Evolutionary conservation across 2,329 filamentous ascomycete species (phyloP), one percentile per base, ranked within the genome.

Genomic region (Ophiostoma piceae): DNA sequence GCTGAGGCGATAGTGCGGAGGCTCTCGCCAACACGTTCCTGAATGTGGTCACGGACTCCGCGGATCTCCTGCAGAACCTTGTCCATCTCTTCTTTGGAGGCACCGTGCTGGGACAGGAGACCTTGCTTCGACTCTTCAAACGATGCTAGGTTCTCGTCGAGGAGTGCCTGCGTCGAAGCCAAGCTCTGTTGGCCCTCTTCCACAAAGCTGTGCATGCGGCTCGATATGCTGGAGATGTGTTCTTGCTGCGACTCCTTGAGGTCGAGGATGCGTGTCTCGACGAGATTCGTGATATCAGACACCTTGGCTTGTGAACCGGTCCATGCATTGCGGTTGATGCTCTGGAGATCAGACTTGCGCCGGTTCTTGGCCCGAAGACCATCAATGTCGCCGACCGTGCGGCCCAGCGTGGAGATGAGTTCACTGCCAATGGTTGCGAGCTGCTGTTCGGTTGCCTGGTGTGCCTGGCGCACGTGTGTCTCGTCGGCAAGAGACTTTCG

Each of bases 51-150:
- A 29, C 94, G 88, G 32, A 98, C 84, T n/a, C 87, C 88, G 77
- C 94, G 94, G 77, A 98, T 97, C 77, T 96, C 94, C 75, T 95
- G 92, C 11, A 99, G 84, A 1, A 97, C 90, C n/a, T 87, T 83
- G 75, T 97, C 94, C 91, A 97, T 93, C 70, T 94, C 90, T 66
- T 94, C 88, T 75, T 90, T 92, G 2, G 92, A 90, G 72, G 84
- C 83, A 32, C 85, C 82, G 70, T 88, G 90, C 75, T 91, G 88
- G 60, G 86, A 82, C 35, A 90, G 84, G 19, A 96, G 84, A 3
- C 37, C 67, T 9, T 41, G 29, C 35, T 67, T 67, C 5, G 57
- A 32, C 22, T 84, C 82, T 54, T 87, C 84, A 74, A 97, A 92
- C 0, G 84, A 84, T 8, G 84, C 80, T 9, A 90, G 83, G 75